A percentile compares a stretch with the other conserved stretches of the same genome.
Conservation (phyloP, 1,139 yeast genomes). For the Zhuliangozyma parablackwelliae region DNA sequence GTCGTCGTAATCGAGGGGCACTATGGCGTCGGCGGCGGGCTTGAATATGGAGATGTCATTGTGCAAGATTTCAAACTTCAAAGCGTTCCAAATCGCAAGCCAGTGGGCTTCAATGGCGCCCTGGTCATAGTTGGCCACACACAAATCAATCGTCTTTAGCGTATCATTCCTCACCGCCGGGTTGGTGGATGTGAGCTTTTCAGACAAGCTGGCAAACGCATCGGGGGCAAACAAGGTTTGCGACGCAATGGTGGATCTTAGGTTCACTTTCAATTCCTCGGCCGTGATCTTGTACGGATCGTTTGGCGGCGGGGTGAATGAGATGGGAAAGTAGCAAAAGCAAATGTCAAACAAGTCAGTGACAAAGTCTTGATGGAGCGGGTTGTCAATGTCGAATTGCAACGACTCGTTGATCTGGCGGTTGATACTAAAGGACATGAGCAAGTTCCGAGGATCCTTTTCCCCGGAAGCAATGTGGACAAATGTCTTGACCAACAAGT, state of each 20-base stretch:
- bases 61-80: constrained; percentile 83
- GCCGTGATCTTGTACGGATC: constrained; percentile 86
- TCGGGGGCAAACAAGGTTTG: constrained; percentile 67
- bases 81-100: constrained; percentile 79
- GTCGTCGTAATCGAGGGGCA: constrained; percentile 26
- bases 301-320: constrained; percentile 88
- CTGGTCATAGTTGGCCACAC: constrained; percentile 50
- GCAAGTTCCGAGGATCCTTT: constrained; percentile 86
- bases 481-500: constrained; percentile 51
- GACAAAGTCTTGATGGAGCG: constrained; percentile 31
- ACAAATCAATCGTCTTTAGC: constrained; percentile 53
- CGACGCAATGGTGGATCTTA: constrained; percentile 60
- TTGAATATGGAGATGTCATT: constrained; percentile 46
- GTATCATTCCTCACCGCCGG: constrained; percentile 75
- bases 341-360: constrained; percentile 76
- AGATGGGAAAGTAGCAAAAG: constrained; percentile 94
- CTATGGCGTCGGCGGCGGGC: constrained; percentile 20
- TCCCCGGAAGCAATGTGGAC: constrained; percentile 77
- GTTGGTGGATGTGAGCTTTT: constrained; percentile 81
- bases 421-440: constrained; percentile 65
- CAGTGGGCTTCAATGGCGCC: constrained; percentile 54
- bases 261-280: constrained; percentile 57
- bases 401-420: constrained; percentile 43
- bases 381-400: constrained; percentile 33
- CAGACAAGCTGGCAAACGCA: constrained; percentile 71